Base-by-base conservation (phyloP, 2,329 filamentous ascomycete species). In the Colletotrichum eleusines region DNA sequence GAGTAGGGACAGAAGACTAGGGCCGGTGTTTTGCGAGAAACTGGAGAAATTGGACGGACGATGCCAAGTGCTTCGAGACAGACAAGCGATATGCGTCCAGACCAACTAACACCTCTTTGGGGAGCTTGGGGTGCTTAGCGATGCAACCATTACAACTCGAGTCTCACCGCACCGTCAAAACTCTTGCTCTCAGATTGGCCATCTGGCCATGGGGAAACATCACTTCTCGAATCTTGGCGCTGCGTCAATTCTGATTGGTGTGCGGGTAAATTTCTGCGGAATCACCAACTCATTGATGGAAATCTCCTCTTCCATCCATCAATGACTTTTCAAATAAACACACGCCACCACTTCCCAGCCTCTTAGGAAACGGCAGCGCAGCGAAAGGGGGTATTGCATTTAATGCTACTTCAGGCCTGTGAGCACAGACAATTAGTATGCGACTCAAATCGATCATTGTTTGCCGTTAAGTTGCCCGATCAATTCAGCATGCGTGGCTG, bases 211-310 rank as follows among this genome's bases (percentile, higher is more conserved):
- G 20, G n/a, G 58, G 28, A 44, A 68, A 51, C 60, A 59, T 46
- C 38, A 46, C 54, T 44, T 68, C 23, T 54, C 53, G 53, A 55
- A 59, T 69, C 69, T 71, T 71, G 69, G 64, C 69, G 23, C n/a
- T 20, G 44, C 58, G 46, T 44, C 58, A 63, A 53, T 46, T 64
- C 44, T 18, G 51, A 40, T 67, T 23, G 42, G 31, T 33, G 7
- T 33, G 23, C 28, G n/a, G n/a, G 42, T n/a, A 35, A 58, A 59
- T 53, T 46, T 35, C 26, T 50, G 59, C 54, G 64, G 58, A 51
- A 23, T 38, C 59, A 53, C 40, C 46, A 71, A 53, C 23, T 59
- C 64, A 71, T 71, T 71, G 64, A 71, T 63, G 69, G 69, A 71
- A 71, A 58, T 63, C 38, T 40, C 35, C 23, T 58, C 54, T 54